Conservation (phyloP, 116 monocot species). For the Zostera marina region DNA sequence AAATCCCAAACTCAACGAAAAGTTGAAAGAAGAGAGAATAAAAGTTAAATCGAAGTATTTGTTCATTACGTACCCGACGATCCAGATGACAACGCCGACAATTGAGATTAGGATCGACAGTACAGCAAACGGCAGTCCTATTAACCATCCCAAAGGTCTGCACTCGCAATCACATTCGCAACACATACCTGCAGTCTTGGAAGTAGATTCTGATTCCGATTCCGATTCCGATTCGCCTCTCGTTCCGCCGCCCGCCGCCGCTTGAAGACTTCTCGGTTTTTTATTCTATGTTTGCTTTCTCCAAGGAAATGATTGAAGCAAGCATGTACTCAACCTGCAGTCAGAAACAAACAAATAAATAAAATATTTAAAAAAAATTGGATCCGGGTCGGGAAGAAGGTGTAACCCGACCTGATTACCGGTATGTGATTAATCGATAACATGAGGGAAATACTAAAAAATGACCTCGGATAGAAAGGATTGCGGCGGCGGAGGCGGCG, state of each 20-base stretch:
- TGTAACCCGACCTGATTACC: neutral
- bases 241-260: too few relatives aligned
- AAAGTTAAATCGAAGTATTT: neutral
- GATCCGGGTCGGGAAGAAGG: neutral
- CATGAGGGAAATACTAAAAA: too few relatives aligned
- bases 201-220: too few relatives aligned
- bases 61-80: conserved; percentile 59
- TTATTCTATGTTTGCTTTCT: conserved; percentile 42
- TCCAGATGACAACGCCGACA: conserved; percentile 76
- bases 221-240: too few relatives aligned
- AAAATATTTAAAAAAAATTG: neutral
- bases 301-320: conserved; percentile 58
- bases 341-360: too few relatives aligned
- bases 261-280: too few relatives aligned
- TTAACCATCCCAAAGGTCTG: conserved; percentile 78
- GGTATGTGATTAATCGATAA: too few relatives aligned
- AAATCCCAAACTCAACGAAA: too few relatives aligned
- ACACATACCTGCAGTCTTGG: conserved; percentile 55
- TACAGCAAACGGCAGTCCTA: conserved; percentile 94
- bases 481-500: too few relatives aligned
- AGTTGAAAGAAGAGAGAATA: neutral
- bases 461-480: too few relatives aligned
- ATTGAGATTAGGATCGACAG: conserved; percentile 75
- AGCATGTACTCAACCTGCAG: conserved; percentile 70
- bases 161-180: conserved; percentile 60